Conservation (phyloP, 805 yeast genomes). For the Maudiozyma barnettii region DNA sequence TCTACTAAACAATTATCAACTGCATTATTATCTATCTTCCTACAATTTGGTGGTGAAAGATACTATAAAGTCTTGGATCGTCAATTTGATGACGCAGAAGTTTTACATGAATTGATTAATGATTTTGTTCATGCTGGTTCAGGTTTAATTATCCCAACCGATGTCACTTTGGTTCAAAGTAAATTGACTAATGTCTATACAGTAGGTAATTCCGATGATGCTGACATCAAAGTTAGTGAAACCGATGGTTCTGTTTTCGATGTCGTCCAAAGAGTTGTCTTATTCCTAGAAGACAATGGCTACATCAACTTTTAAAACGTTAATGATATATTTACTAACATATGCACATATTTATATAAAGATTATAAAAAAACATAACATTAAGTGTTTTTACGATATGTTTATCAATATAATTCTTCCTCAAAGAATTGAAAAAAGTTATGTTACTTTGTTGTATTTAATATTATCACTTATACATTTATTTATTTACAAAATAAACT, state of each 20-base stretch:
- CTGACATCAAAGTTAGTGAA: constrained; percentile 50
- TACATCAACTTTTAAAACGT: constrained; percentile 32
- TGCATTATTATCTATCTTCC: constrained; percentile 82
- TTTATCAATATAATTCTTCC: too few relatives aligned
- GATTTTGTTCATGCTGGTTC: constrained; percentile 63
- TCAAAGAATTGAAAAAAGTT: too few relatives aligned
- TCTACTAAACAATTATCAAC: constrained; percentile 60
- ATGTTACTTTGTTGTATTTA: neutral
- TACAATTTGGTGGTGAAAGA: constrained; percentile 82
- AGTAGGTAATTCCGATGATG: constrained; percentile 39
- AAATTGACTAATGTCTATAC: constrained; percentile 32
- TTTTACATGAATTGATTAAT: constrained; percentile 46
- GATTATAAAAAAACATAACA: neutral
- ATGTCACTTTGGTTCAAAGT: constrained; percentile 7
- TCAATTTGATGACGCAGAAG: constrained; percentile 43
- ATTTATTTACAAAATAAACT: neutral
- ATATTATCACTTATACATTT: neutral
- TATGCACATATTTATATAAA: neutral
- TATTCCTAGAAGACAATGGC: constrained; percentile 72
- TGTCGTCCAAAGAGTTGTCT: constrained; percentile 64
- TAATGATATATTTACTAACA: neutral
- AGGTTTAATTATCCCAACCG: constrained; percentile 63
- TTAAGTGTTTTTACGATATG: too few relatives aligned
- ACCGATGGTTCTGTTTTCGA: constrained; percentile 51
- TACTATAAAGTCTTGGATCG: constrained; percentile 46